These are phyloP conservation scores for Phycomyces nitens DNA, from an alignment of 192 early-diverging fungal genomes.

Conservation along the genomic window DNA sequence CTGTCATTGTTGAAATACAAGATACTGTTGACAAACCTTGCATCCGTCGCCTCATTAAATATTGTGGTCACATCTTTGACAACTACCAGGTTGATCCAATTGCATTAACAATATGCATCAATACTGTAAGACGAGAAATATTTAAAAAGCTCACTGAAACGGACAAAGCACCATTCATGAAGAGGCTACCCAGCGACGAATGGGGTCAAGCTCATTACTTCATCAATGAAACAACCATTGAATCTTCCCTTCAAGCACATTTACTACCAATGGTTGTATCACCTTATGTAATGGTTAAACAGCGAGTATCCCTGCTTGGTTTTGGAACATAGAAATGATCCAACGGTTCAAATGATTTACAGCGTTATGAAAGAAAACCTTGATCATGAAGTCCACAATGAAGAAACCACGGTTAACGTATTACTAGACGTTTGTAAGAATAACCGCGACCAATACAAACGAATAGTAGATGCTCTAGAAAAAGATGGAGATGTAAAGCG, in stretches of 20 bases:
- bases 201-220: slow-evolving; percentile 10
- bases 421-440: background rate
- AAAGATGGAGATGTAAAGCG: background rate
- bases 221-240: slow-evolving; percentile 3
- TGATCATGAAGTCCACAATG: slow-evolving; percentile 6
- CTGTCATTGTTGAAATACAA: slow-evolving; percentile 9
- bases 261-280: slow-evolving; percentile 9
- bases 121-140: background rate
- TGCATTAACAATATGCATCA: slow-evolving; percentile 1
- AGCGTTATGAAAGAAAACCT: slow-evolving; percentile 1
- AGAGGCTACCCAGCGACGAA: background rate
- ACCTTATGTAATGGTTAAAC: slow-evolving; percentile 9
- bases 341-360: slow-evolving; percentile 6
- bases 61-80: background rate
- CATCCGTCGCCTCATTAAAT: slow-evolving; percentile 6
- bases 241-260: background rate
- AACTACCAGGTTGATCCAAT: slow-evolving; percentile 11
- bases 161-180: background rate
- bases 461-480: slow-evolving; percentile 10
- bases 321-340: slow-evolving; percentile 9
- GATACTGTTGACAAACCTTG: slow-evolving; percentile 5
- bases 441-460: background rate
- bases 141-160: background rate
- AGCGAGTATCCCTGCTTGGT: slow-evolving; percentile 6
- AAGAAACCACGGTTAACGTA: slow-evolving; percentile 3